These are phyloP conservation scores for Nannochloropsis granulata DNA, from an alignment of 108 stramenopile genomes.

Conservation along the genomic window DNA sequence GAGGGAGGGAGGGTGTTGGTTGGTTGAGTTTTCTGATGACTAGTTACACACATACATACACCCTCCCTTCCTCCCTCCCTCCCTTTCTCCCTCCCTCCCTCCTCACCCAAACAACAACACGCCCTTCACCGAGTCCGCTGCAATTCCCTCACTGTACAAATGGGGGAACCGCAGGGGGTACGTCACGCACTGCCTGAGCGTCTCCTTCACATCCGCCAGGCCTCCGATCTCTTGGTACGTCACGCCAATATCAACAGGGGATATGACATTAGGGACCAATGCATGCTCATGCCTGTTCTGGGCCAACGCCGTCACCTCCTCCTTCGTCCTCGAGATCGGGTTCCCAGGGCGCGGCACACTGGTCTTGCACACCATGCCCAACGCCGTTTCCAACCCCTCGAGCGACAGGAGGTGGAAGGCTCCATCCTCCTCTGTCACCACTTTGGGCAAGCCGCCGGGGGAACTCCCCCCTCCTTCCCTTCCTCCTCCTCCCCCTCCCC, in stretches of 20 bases:
- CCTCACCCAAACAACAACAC: constrained; percentile 79
- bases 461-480: background rate
- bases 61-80: constrained; percentile 7
- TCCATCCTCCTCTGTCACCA: background rate
- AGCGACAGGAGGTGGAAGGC: background rate
- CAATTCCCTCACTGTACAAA: constrained; percentile 83
- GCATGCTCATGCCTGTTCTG: constrained; percentile 20
- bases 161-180: constrained; percentile 89
- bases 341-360: background rate
- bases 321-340: background rate
- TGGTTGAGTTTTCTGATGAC: too few species aligned
- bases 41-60: background rate
- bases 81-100: constrained; percentile 44
- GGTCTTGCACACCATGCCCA: background rate
- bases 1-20: too few species aligned
- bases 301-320: background rate
- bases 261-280: constrained; percentile 13
- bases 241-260: constrained; percentile 62
- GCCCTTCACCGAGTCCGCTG: constrained; percentile 79
- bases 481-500: background rate
- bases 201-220: constrained; percentile 69
- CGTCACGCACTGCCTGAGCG: constrained; percentile 81
- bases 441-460: background rate
- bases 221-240: constrained; percentile 93
- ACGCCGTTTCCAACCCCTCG: background rate